A percentile compares a stretch with the other conserved stretches of the same genome.
phyloP scores from a whole-genome alignment of 169 alveolate species.

The Prorocentrum cordatum region DNA sequence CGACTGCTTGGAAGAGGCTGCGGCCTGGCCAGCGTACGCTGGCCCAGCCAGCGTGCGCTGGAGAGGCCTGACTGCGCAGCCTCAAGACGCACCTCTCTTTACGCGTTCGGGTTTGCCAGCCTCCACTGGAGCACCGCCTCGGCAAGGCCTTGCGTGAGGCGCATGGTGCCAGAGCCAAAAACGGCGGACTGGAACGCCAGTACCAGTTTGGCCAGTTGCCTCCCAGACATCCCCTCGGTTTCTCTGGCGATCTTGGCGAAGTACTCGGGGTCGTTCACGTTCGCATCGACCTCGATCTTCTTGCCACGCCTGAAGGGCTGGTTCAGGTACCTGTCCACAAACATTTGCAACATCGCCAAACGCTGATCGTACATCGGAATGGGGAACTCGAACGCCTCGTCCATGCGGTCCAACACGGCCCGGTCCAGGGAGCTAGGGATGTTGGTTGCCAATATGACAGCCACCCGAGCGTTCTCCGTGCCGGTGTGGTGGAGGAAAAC shows the following conservation, averaged over 20 bases:
- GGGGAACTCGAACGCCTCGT: conserved; percentile 45
- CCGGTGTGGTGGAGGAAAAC: conserved; percentile 62
- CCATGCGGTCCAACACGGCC: conserved; percentile 42
- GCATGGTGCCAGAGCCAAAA: conserved; percentile 59
- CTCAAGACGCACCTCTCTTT: too few relatives aligned
- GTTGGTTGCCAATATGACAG: conserved; percentile 56
- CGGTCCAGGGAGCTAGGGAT: conserved; percentile 29
- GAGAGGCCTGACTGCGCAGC: too few relatives aligned
- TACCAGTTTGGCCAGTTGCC: conserved; percentile 63
- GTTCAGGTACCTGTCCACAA: not conserved
- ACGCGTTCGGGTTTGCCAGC: too few relatives aligned
- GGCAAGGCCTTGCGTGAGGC: conserved; percentile 40
- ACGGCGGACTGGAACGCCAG: conserved; percentile 68
- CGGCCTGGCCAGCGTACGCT: too few relatives aligned
- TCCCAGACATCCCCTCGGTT: conserved; percentile 48
- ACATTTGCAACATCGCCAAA: conserved; percentile 9
- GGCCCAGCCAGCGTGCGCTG: too few relatives aligned
- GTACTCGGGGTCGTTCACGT: not conserved
- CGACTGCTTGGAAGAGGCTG: too few relatives aligned
- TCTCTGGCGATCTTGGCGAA: not conserved
- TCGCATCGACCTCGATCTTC: not conserved
- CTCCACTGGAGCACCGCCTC: too few relatives aligned
- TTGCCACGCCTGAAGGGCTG: too few relatives aligned
- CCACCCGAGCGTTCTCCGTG: conserved; percentile 33
- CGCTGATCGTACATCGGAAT: conserved; percentile 22